These are phyloP conservation scores for Geotrichum bryndzae DNA, from an alignment of 1,139 yeast species.

Conservation along the genomic window DNA sequence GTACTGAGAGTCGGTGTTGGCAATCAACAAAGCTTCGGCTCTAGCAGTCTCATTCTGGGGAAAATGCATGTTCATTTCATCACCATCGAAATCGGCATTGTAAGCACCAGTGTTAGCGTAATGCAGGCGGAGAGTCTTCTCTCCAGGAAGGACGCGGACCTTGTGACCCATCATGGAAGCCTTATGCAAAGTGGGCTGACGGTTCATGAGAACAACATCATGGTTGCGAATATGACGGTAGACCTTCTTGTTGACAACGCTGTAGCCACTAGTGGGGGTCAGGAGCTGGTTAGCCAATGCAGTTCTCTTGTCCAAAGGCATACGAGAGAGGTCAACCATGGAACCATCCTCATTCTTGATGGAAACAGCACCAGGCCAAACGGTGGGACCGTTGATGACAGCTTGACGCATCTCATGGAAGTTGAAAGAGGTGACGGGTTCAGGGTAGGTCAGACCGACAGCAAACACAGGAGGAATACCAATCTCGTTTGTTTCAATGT, in stretches of 20 bases:
- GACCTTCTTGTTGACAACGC: conserved; percentile 81
- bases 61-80: conserved; percentile 99
- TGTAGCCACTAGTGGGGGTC: conserved; percentile 64
- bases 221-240: conserved; percentile 89
- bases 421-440: conserved; percentile 94
- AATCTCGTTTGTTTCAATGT: conserved; percentile 92
- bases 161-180: conserved; percentile 99
- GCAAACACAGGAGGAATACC: conserved; percentile 99
- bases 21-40: conserved; percentile 91
- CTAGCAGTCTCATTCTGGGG: conserved; percentile 98
- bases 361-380: conserved; percentile 98
- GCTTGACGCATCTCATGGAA: conserved; percentile 88
- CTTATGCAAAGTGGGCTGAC: conserved; percentile 98
- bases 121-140: conserved; percentile 91
- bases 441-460: conserved; percentile 89
- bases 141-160: conserved; percentile 94
- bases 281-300: conserved; percentile 92
- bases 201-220: conserved; percentile 95
- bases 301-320: conserved; percentile 90
- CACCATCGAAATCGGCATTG: conserved; percentile 99
- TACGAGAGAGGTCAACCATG: conserved; percentile 71
- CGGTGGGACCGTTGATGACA: conserved; percentile 93
- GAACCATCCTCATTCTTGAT: conserved; percentile 97
- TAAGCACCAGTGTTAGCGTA: conserved; percentile 99
- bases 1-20: conserved; percentile 95